Percentiles rank a stretch among this genome's conserved stretches.
Conservation (phyloP, 2,329 filamentous ascomycete genomes). For the Xylariaceae sp. region DNA sequence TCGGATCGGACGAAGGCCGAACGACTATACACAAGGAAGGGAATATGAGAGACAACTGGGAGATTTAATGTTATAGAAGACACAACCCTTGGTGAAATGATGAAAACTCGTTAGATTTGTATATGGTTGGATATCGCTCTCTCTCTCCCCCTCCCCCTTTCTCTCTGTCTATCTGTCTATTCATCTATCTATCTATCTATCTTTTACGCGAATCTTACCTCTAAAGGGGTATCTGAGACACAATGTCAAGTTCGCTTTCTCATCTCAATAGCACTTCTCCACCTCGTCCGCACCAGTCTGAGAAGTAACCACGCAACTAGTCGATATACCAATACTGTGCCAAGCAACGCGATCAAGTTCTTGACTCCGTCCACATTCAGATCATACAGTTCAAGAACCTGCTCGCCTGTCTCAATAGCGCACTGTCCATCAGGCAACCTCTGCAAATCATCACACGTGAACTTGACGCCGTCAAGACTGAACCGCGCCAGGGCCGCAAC, state of each 20-base stretch:
- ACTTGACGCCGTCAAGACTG: slow-evolving; percentile 63
- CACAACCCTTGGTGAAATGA: too few relatives aligned
- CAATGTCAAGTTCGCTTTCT: slow-evolving; percentile 10
- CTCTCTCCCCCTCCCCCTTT: too few relatives aligned
- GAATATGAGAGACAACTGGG: too few relatives aligned
- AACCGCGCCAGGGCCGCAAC: slow-evolving; percentile 71
- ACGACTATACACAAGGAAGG: too few relatives aligned
- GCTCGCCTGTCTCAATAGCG: slow-evolving; percentile 67
- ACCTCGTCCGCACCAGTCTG: slow-evolving; percentile 59
- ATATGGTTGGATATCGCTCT: too few relatives aligned
- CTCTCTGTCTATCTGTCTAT: too few relatives aligned
- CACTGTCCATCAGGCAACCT: slow-evolving; percentile 65
- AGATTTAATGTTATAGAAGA: too few relatives aligned
- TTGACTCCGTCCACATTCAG: slow-evolving; percentile 65
- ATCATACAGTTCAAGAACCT: slow-evolving; percentile 71
- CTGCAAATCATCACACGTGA: slow-evolving; percentile 68
- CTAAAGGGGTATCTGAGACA: too few relatives aligned
- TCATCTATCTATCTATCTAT: too few relatives aligned
- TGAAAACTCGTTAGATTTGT: too few relatives aligned
- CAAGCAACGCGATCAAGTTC: slow-evolving; percentile 67
- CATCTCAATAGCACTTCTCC: slow-evolving; percentile 46
- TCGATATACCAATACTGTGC: slow-evolving; percentile 69
- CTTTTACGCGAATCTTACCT: too few relatives aligned
- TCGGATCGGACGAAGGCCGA: too few relatives aligned
- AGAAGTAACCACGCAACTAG: slow-evolving; percentile 66